phyloP scores from a whole-genome alignment of 805 yeast genomes.

The Wickerhamiella galacta region DNA sequence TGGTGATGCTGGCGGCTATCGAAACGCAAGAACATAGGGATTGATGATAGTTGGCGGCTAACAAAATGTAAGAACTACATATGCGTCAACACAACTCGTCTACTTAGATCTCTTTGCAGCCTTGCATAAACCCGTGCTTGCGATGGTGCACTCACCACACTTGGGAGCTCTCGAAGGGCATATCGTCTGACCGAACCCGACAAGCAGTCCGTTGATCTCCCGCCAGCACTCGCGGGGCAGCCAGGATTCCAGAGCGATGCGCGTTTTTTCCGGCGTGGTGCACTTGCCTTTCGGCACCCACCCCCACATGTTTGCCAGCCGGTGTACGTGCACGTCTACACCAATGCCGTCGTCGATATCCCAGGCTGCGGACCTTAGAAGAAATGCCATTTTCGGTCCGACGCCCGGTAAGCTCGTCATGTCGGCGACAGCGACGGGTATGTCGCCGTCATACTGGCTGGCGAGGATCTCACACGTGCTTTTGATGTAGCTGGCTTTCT shows the following conservation, averaged over 20 bases:
- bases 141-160: constrained; percentile 55
- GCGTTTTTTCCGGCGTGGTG: constrained; percentile 58
- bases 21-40: too few species aligned
- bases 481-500: constrained; percentile 60
- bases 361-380: constrained; percentile 76
- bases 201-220: constrained; percentile 71
- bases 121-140: constrained; percentile 10
- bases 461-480: constrained; percentile 38
- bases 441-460: constrained; percentile 40
- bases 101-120: constrained; percentile 32
- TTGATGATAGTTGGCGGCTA: too few species aligned
- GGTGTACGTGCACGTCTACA: constrained; percentile 79
- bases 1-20: too few species aligned
- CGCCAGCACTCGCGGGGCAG: constrained; percentile 60
- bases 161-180: constrained; percentile 52
- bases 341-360: constrained; percentile 63
- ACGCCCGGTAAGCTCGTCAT: constrained; percentile 69
- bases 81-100: too few species aligned
- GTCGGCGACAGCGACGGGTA: constrained; percentile 55
- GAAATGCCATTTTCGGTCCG: constrained; percentile 88
- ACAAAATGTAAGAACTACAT: too few species aligned
- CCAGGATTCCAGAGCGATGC: constrained; percentile 56
- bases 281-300: constrained; percentile 42
- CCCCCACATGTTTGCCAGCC: constrained; percentile 62
- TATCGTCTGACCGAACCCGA: constrained; percentile 85